These are phyloP conservation scores for Plenodomus lindquistii DNA, from an alignment of 2,329 filamentous ascomycete genomes.

Conservation along the genomic window DNA sequence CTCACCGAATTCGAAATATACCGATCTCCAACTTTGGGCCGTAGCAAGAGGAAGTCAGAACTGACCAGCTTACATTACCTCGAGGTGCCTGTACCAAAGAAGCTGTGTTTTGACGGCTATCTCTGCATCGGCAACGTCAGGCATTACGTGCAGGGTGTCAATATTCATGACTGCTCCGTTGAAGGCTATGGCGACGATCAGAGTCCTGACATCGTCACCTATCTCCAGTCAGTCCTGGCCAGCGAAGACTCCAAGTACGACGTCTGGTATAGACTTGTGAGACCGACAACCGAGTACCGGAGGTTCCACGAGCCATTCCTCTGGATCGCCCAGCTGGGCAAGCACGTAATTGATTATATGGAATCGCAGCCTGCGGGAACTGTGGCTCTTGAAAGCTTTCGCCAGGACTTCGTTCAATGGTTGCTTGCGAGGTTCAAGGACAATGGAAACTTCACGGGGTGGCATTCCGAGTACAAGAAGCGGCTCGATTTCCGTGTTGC, in stretches of 20 bases:
- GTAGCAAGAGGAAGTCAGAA: conserved; percentile 1
- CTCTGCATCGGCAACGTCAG: conserved; percentile 51
- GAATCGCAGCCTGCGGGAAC: conserved; percentile 19
- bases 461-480: conserved; percentile 54
- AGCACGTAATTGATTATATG: conserved; percentile 73
- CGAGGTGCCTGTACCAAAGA: conserved; percentile 10
- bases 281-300: conserved; percentile 63
- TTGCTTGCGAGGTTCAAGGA: conserved; percentile 51
- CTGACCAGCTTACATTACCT: conserved; percentile 19
- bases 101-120: conserved; percentile 32
- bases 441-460: conserved; percentile 53
- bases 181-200: conserved; percentile 64
- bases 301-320: conserved; percentile 66
- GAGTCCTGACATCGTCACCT: conserved; percentile 60
- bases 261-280: conserved; percentile 67
- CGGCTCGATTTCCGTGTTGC: conserved; percentile 65
- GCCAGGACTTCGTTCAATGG: conserved; percentile 62
- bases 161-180: conserved; percentile 64
- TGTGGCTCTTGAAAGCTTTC: conserved; percentile 63
- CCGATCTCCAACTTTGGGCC: conserved; percentile 5
- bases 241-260: conserved; percentile 28
- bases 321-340: conserved; percentile 72
- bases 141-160: conserved; percentile 60
- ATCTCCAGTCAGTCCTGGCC: conserved; percentile 60
- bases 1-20: conserved; percentile 33